Evolutionary conservation across 257 asterid genomes (phyloP).

Genomic region (Scutellaria minor): DNA sequence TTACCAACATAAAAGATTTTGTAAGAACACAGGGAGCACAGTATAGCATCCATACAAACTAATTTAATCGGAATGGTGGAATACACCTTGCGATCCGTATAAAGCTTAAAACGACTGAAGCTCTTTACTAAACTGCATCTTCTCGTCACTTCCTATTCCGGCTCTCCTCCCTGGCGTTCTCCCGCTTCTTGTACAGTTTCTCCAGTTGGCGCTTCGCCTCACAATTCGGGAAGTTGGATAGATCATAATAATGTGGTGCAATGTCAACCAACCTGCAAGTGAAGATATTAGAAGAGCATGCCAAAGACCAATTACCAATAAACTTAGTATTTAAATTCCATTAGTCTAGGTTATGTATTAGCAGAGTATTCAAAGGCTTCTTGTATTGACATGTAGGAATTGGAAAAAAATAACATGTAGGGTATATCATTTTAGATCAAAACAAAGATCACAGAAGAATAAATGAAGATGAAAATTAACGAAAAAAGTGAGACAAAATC

Average conservation of each 20-base stretch:
- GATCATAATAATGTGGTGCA: constrained; percentile 90
- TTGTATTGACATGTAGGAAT: not conserved
- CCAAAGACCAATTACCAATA: not conserved
- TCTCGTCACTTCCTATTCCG: constrained; percentile 55
- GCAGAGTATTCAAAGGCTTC: not conserved
- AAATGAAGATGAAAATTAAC: not conserved
- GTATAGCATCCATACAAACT: constrained; percentile 32
- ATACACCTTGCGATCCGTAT: constrained; percentile 8
- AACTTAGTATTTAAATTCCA: not conserved
- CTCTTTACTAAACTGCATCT: not conserved
- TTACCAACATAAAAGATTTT: constrained; percentile 11
- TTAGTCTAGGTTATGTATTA: not conserved
- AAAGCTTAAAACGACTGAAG: constrained; percentile 23
- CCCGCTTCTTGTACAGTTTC: constrained; percentile 75
- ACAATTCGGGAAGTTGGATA: constrained; percentile 83
- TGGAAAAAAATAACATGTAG: not conserved
- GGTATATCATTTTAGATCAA: not conserved
- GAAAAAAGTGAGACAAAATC: not conserved
- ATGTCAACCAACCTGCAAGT: constrained; percentile 80
- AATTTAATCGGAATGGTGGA: constrained; percentile 17
- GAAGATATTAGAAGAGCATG: not conserved
- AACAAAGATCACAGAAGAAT: not conserved
- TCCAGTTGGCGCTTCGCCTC: constrained; percentile 89
- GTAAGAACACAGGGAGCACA: constrained; percentile 18
- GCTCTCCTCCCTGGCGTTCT: constrained; percentile 63